These are phyloP conservation scores for Neonectria magnoliae DNA, from an alignment of 2,329 filamentous ascomycete species.

Conservation along the genomic window DNA sequence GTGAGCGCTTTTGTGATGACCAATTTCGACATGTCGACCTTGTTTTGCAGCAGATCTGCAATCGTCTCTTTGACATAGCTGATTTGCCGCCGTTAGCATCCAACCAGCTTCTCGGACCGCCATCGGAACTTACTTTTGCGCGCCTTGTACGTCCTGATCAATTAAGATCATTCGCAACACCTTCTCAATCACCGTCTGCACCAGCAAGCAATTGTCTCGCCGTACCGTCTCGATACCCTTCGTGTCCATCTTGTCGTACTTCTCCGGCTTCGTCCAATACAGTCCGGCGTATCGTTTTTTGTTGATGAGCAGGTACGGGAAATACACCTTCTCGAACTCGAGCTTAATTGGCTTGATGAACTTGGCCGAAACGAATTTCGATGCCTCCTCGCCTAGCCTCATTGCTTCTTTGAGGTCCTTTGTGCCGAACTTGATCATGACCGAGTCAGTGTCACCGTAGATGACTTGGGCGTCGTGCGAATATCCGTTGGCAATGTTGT, in stretches of 20 bases:
- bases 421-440: slow-evolving; percentile 99
- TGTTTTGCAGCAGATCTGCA: slow-evolving; percentile 94
- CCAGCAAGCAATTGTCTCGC: slow-evolving; percentile 93
- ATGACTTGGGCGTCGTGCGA: slow-evolving; percentile 95
- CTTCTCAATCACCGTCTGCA: slow-evolving; percentile 97
- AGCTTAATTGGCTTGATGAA: slow-evolving; percentile 98
- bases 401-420: slow-evolving; percentile 88
- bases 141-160: slow-evolving; percentile 87
- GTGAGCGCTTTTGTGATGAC: slow-evolving; percentile 98
- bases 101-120: slow-evolving; percentile 19
- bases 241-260: slow-evolving; percentile 99
- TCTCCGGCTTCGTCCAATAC: slow-evolving; percentile 94
- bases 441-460: slow-evolving; percentile 98
- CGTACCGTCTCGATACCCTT: slow-evolving; percentile 99
- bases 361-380: slow-evolving; percentile 86
- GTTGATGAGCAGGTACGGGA: slow-evolving; percentile 97
- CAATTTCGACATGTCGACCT: slow-evolving; percentile 98
- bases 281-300: slow-evolving; percentile 99
- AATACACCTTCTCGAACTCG: slow-evolving; percentile 99
- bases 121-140: slow-evolving; percentile 79
- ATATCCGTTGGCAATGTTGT: slow-evolving; percentile 94
- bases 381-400: slow-evolving; percentile 94
- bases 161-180: slow-evolving; percentile 96
- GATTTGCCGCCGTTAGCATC: slow-evolving; percentile 50
- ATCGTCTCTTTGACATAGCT: slow-evolving; percentile 98